These are phyloP conservation scores for Lactifluus volemus DNA, from an alignment of 768 basidiomycete genomes.

Conservation along the genomic window DNA sequence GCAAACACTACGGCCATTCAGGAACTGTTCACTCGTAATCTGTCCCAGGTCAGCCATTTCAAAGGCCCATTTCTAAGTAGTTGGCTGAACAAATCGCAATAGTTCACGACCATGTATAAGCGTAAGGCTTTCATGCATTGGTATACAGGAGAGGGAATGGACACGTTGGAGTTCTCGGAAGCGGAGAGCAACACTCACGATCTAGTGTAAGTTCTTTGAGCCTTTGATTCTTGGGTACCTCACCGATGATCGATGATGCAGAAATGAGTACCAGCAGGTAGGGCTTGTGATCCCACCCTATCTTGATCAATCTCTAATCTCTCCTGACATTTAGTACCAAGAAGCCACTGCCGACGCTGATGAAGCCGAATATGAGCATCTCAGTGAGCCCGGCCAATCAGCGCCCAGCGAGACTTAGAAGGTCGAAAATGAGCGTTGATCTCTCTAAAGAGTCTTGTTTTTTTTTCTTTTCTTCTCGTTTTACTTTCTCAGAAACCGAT, in stretches of 20 bases:
- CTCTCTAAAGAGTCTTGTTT: background rate
- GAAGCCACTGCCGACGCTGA: conserved; percentile 18
- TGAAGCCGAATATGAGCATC: conserved; percentile 10
- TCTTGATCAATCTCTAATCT: background rate
- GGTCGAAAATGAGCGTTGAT: background rate
- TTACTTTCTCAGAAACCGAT: background rate
- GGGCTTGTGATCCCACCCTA: conserved; percentile 1
- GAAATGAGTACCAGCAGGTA: conserved; percentile 87
- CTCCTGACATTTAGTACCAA: conserved; percentile 13
- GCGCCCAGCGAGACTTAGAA: background rate
- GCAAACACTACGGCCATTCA: conserved; percentile 79
- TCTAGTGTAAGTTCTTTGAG: conserved; percentile 51
- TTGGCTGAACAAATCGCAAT: background rate
- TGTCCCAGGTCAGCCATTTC: conserved; percentile 39
- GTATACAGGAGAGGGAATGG: conserved; percentile 92
- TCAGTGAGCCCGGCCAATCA: conserved; percentile 5
- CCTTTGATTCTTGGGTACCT: conserved; percentile 8
- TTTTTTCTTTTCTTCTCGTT: background rate
- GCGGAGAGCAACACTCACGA: conserved; percentile 79
- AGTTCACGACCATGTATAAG: conserved; percentile 80
- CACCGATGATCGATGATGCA: conserved; percentile 24
- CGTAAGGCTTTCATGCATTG: conserved; percentile 83
- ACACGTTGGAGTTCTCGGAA: conserved; percentile 76
- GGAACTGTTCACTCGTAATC: conserved; percentile 72
- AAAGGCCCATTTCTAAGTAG: background rate